Percentiles rank a stretch among this genome's conserved stretches.
Evolutionary conservation across 805 yeast genomes (phyloP).

Genomic region (Lipomyces spencermartinsiae): DNA sequence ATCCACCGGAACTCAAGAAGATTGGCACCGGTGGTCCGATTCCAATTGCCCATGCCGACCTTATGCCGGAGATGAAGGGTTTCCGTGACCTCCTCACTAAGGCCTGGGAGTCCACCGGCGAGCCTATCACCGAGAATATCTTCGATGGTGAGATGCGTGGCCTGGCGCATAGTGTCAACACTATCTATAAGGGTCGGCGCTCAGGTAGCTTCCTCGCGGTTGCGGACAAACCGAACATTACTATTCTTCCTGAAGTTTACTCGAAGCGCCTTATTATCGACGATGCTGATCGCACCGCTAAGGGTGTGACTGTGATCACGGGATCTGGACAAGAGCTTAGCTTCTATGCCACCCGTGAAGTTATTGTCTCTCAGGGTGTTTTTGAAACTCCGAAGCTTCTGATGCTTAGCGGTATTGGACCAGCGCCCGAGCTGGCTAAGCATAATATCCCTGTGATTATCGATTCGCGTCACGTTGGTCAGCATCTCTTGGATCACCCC

Average conservation of each 20-base stretch:
- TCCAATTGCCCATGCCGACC: slow-evolving; percentile 42
- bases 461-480: slow-evolving; percentile 47
- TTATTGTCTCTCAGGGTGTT: slow-evolving; percentile 45
- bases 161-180: slow-evolving; percentile 41
- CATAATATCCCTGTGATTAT: slow-evolving; percentile 43
- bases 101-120: slow-evolving; percentile 36
- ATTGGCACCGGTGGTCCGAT: slow-evolving; percentile 42
- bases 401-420: slow-evolving; percentile 47
- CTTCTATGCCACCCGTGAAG: slow-evolving; percentile 43
- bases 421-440: slow-evolving; percentile 42
- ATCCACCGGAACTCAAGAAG: slow-evolving; percentile 38
- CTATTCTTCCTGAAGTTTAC: slow-evolving; percentile 43
- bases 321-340: slow-evolving; percentile 40
- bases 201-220: slow-evolving; percentile 41
- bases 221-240: slow-evolving; percentile 40
- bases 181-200: slow-evolving; percentile 42
- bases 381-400: slow-evolving; percentile 46
- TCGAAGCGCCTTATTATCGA: slow-evolving; percentile 42
- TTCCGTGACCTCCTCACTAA: slow-evolving; percentile 37
- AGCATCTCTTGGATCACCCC: slow-evolving; percentile 47
- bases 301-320: slow-evolving; percentile 43
- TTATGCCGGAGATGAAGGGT: slow-evolving; percentile 35
- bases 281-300: slow-evolving; percentile 36
- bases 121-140: slow-evolving; percentile 41
- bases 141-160: slow-evolving; percentile 39